Evolutionary conservation across 805 yeast genomes (phyloP).

Genomic region (Pichia membranifaciens): DNA sequence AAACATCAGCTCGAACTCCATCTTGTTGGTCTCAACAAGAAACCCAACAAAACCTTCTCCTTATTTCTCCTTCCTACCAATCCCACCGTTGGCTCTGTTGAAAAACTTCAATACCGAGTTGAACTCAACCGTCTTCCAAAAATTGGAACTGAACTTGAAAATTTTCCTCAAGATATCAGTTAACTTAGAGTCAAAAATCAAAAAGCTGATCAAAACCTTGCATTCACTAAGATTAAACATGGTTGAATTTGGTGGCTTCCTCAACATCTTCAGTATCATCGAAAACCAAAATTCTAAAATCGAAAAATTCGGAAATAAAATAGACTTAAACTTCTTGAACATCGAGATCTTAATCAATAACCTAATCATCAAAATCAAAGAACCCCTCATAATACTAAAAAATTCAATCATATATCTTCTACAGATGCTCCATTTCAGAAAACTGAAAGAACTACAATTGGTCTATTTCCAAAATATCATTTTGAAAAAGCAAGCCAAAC

Average conservation of each 20-base stretch:
- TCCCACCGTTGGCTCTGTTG: constrained; percentile 29
- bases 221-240: constrained; percentile 35
- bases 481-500: constrained; percentile 33
- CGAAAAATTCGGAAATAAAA: constrained; percentile 48
- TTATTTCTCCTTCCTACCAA: constrained; percentile 43
- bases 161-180: constrained; percentile 14
- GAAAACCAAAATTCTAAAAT: constrained; percentile 32
- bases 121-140: constrained; percentile 23
- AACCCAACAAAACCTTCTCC: constrained; percentile 47
- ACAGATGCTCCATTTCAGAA: constrained; percentile 43
- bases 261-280: constrained; percentile 48
- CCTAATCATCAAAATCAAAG: constrained; percentile 40
- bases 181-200: constrained; percentile 33
- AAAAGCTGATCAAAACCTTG: constrained; percentile 36
- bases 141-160: constrained; percentile 23
- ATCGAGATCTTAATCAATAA: constrained; percentile 39
- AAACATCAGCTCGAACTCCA: constrained; percentile 40
- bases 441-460: constrained; percentile 46
- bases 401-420: constrained; percentile 39
- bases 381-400: constrained; percentile 44
- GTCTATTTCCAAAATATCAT: constrained; percentile 35
- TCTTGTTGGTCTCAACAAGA: constrained; percentile 44
- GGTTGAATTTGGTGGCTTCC: constrained; percentile 51
- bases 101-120: constrained; percentile 25
- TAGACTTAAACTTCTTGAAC: constrained; percentile 46